Percentiles rank a stretch among this genome's conserved stretches.
These are phyloP conservation scores for Colletotrichum camelliae DNA, from an alignment of 2,329 filamentous ascomycete species.

Conservation along the genomic window DNA sequence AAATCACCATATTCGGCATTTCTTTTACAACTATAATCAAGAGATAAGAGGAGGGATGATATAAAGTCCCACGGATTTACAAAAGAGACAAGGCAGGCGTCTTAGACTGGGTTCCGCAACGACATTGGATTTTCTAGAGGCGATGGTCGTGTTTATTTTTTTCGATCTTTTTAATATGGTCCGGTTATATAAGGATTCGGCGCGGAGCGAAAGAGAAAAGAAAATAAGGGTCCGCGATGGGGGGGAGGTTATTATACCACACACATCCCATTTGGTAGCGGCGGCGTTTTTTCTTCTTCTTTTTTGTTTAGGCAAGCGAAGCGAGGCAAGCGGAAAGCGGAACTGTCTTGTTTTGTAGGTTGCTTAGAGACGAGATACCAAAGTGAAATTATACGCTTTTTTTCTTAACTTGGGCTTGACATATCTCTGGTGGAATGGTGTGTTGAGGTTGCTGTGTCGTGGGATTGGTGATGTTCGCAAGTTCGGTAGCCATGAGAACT, in stretches of 20 bases:
- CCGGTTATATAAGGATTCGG: neutral
- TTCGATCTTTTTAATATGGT: neutral
- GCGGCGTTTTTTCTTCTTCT: neutral
- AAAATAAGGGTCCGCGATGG: neutral
- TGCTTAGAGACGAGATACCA: conserved; percentile 12
- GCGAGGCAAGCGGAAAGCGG: neutral
- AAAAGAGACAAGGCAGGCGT: neutral
- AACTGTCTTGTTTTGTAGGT: neutral
- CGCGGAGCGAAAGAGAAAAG: neutral
- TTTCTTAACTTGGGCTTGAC: neutral
- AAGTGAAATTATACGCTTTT: neutral
- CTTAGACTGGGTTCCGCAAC: neutral
- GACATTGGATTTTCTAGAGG: neutral
- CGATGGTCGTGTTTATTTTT: neutral
- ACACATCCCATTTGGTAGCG: neutral
- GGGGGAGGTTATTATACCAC: neutral
- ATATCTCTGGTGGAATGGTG: too few species aligned
- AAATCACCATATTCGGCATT: neutral
- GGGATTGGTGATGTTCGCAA: rapidly evolving
- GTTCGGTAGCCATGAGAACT: too few species aligned
- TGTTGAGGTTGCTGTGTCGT: neutral
- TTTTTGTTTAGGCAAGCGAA: neutral
- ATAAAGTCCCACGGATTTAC: neutral
- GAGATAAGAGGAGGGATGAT: neutral
- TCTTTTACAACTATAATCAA: neutral